Percentiles rank a stretch among this genome's conserved stretches.
phyloP scores from a whole-genome alignment of 768 basidiomycete genomes.

The Amanita brunnescens region DNA sequence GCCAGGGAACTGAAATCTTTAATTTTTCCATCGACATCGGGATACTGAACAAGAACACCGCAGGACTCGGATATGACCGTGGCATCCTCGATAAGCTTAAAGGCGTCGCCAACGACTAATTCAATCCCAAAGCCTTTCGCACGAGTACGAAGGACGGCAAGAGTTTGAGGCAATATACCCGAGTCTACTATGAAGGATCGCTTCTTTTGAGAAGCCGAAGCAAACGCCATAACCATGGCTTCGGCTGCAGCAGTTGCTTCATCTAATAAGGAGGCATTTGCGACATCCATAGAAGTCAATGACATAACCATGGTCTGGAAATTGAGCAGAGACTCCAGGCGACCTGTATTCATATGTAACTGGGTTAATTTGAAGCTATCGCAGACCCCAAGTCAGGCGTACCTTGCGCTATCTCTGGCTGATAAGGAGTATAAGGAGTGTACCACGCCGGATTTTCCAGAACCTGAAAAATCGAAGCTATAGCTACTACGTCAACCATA shows the following conservation, averaged over 20 bases:
- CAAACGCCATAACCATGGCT: conserved; percentile 93
- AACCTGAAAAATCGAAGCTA: conserved; percentile 33
- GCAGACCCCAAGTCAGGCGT: conserved; percentile 10
- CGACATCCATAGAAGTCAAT: conserved; percentile 89
- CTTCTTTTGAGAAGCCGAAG: conserved; percentile 59
- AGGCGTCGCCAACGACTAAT: conserved; percentile 58
- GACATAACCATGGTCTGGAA: conserved; percentile 96
- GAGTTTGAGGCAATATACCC: conserved; percentile 80
- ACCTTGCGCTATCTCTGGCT: conserved; percentile 99
- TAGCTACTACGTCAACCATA: not conserved
- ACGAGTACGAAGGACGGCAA: conserved; percentile 82
- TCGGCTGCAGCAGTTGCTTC: conserved; percentile 94
- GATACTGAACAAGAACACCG: conserved; percentile 90
- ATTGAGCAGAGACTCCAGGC: conserved; percentile 93
- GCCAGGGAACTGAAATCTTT: conserved; percentile 64
- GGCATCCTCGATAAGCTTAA: conserved; percentile 41
- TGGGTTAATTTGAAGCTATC: conserved; percentile 6
- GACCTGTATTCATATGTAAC: conserved; percentile 47
- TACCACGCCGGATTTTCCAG: conserved; percentile 99
- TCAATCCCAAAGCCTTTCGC: conserved; percentile 92
- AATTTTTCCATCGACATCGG: conserved; percentile 80
- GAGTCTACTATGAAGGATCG: conserved; percentile 79
- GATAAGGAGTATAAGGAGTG: conserved; percentile 92
- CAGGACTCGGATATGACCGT: conserved; percentile 56
- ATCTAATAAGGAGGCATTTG: conserved; percentile 92